A percentile compares a stretch with the other conserved stretches of the same genome.
These are phyloP conservation scores for Bathelium albidoporum DNA, from an alignment of 495 filamentous ascomycete species.

Conservation along the genomic window DNA sequence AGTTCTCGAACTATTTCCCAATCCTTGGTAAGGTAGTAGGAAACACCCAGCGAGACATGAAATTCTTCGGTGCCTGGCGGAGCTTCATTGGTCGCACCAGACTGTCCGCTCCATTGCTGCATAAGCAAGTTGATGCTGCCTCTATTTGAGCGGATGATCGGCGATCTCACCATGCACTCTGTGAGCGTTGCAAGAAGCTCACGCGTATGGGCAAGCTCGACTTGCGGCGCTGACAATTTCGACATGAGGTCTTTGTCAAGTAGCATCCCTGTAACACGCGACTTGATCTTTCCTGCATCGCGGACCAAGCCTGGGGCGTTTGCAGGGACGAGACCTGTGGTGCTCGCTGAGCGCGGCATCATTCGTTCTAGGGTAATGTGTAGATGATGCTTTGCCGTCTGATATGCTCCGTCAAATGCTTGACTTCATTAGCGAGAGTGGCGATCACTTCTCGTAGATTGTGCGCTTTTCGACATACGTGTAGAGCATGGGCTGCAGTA, in stretches of 20 bases:
- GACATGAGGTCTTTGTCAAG: not conserved
- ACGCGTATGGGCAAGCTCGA: not conserved
- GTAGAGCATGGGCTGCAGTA: not conserved
- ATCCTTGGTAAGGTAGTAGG: not conserved
- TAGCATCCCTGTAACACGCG: not conserved
- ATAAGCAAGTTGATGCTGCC: not conserved
- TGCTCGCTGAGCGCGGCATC: not conserved
- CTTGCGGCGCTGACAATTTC: not conserved
- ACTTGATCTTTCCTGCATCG: not conserved
- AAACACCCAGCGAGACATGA: not conserved
- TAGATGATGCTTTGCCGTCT: not conserved
- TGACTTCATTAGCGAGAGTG: not conserved
- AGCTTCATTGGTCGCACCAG: not conserved
- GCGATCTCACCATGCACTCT: not conserved
- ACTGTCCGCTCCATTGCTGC: not conserved
- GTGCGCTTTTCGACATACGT: not conserved
- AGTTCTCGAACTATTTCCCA: constrained; percentile 1
- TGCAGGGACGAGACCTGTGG: not conserved
- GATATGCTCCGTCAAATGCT: not conserved
- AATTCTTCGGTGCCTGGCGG: not conserved
- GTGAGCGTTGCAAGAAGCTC: not conserved
- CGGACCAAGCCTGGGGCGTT: not conserved
- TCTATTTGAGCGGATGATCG: not conserved
- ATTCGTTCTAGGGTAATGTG: not conserved
- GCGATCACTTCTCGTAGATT: not conserved